A percentile compares a stretch with the other conserved stretches of the same genome.
Conservation (phyloP, 2,329 filamentous ascomycete species). For the Fusarium austroafricanum region DNA sequence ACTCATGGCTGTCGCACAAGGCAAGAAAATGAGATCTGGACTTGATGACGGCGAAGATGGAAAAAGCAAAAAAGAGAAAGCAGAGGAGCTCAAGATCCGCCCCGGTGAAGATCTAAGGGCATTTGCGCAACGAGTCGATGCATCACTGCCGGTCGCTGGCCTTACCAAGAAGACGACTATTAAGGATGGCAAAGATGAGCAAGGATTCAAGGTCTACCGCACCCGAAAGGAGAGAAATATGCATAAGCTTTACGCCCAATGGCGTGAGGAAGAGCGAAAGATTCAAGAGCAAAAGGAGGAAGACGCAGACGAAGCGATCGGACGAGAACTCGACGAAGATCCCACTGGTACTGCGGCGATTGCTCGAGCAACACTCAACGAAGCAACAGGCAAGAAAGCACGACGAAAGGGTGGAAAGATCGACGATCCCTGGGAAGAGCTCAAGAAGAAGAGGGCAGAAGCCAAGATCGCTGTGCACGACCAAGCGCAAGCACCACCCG, state of each 20-base stretch:
- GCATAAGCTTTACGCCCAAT: constrained; percentile 83
- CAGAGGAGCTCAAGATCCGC: constrained; percentile 72
- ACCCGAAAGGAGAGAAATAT: constrained; percentile 90
- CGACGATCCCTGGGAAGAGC: constrained; percentile 81
- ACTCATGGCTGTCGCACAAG: constrained; percentile 78
- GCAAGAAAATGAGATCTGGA: constrained; percentile 70
- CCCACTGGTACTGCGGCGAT: constrained; percentile 62
- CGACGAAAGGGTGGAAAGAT: constrained; percentile 63
- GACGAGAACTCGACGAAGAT: constrained; percentile 70
- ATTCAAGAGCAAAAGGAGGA: constrained; percentile 73
- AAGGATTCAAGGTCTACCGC: constrained; percentile 73
- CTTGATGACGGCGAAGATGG: constrained; percentile 74
- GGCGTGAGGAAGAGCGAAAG: constrained; percentile 74
- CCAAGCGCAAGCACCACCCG: constrained; percentile 80
- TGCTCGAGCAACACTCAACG: constrained; percentile 56
- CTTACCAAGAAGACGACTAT: constrained; percentile 70
- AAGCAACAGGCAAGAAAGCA: constrained; percentile 53
- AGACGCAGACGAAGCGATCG: constrained; percentile 72
- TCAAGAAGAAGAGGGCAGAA: constrained; percentile 75
- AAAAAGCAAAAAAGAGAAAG: constrained; percentile 43
- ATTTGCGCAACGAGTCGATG: constrained; percentile 85
- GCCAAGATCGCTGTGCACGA: constrained; percentile 64
- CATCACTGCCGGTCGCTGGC: constrained; percentile 80
- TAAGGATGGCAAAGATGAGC: constrained; percentile 70
- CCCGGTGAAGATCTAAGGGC: constrained; percentile 87